A percentile compares a stretch with the other conserved stretches of the same genome.
Conservation (phyloP, 179 eudicot species). For the Dionaea muscipula region DNA sequence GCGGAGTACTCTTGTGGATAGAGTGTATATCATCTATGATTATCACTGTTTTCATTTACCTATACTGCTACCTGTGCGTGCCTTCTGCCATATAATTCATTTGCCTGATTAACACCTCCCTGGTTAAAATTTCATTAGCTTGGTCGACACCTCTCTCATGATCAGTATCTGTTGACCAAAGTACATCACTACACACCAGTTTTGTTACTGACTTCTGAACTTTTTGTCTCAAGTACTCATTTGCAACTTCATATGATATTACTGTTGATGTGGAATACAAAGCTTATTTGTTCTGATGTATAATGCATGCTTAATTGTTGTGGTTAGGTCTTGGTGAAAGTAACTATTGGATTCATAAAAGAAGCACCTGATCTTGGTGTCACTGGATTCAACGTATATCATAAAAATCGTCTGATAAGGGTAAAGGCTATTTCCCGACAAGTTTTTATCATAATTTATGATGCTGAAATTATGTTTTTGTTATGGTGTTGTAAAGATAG, state of each 20-base stretch:
- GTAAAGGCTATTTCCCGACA: slow-evolving; percentile 28
- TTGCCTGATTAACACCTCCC: too few relatives aligned
- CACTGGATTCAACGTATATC: slow-evolving; percentile 84
- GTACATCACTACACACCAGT: too few relatives aligned
- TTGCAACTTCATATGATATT: too few relatives aligned
- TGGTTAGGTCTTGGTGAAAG: slow-evolving; percentile 48
- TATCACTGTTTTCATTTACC: neutral
- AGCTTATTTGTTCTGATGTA: neutral
- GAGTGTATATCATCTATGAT: too few relatives aligned
- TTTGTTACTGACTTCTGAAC: too few relatives aligned
- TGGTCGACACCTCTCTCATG: too few relatives aligned
- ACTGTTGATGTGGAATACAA: too few relatives aligned
- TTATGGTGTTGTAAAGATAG: too few relatives aligned
- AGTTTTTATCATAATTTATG: neutral
- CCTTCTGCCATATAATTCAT: neutral
- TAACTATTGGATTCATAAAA: slow-evolving; percentile 76
- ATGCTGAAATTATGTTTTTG: neutral
- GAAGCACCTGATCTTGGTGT: slow-evolving; percentile 73
- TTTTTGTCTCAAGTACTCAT: too few relatives aligned
- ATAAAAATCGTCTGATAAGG: slow-evolving; percentile 93
- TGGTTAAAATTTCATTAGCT: too few relatives aligned
- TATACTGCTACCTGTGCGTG: neutral
- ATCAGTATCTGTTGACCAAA: too few relatives aligned
- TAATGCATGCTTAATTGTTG: slow-evolving; percentile 7
- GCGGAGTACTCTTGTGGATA: too few relatives aligned